Base-by-base conservation (phyloP, 306 rosid genomes). In the Prunus kanzakura region DNA sequence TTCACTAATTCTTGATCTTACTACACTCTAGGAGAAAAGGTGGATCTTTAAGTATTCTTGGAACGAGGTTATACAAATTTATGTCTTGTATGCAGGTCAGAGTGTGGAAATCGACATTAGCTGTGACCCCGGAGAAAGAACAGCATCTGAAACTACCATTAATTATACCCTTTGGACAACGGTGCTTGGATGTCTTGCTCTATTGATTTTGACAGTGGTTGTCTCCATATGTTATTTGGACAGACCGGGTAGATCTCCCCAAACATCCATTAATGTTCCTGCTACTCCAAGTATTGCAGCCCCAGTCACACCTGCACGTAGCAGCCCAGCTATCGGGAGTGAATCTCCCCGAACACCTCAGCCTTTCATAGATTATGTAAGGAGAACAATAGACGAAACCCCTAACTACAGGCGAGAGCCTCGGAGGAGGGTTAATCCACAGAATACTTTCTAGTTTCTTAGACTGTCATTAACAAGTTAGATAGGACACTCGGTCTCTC, bases 321-420 rank as follows among this genome's bases (percentile, higher is more conserved):
- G 86, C 80, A 85, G 85, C 52, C 81, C 91, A 14, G 75, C 68
- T 14, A 77, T 68, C 73, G 27, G 19, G 55, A 79, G 72, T 0
- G 93, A 95, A 63, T 92, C 98, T 71, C 98, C 97, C 75, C 88
- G 87, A 74, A 94, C 96, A 7, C 98, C 98, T 12, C 93, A 89
- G 90, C 98, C 97, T 4, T 94, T 92, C 68, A 90, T 94, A 43
- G 97, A 94, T 80, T 94, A 94, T 11, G 97, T 94, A 35, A 81
- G 97, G 78, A 91, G 89, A 86, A 94, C 98, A 0, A 92, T 94
- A 38, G 98, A 94, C 43, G 98, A 94, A 85, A 94, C 98, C 73
- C 98, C 98, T 2, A 80, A 94, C 84, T 92, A 94, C 88, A 84
- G 77, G 82, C 85, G 90, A 12, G 91, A 87, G 49, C 93, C 87